Percentiles rank a stretch among this genome's conserved stretches.
These are phyloP conservation scores for Gaeumannomyces sp. DNA, from an alignment of 2,329 filamentous ascomycete genomes.

Conservation along the genomic window DNA sequence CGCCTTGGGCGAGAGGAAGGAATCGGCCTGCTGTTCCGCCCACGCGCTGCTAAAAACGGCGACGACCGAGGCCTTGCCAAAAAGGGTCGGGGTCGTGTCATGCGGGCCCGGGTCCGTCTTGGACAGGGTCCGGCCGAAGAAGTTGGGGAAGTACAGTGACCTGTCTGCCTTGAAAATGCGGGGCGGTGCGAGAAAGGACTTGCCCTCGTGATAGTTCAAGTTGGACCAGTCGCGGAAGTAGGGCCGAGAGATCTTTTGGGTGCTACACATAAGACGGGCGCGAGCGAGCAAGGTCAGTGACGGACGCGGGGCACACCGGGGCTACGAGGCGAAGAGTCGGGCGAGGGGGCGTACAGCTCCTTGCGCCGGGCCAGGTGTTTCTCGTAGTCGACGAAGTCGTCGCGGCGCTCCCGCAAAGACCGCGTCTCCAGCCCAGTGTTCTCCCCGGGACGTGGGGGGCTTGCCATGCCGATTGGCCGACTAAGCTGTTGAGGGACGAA, in stretches of 20 bases:
- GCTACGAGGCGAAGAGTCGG: neutral
- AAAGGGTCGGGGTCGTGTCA: constrained; percentile 71
- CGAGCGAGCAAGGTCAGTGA: constrained; percentile 8
- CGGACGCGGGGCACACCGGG: constrained; percentile 1
- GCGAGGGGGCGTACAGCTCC: constrained; percentile 54
- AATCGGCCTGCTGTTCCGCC: constrained; percentile 74
- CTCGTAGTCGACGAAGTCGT: constrained; percentile 79
- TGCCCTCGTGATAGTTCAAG: constrained; percentile 75
- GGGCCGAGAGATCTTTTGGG: constrained; percentile 70
- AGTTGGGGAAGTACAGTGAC: constrained; percentile 89
- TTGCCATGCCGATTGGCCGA: constrained; percentile 75
- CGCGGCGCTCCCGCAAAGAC: constrained; percentile 58
- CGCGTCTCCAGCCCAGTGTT: constrained; percentile 73
- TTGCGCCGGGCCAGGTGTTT: constrained; percentile 74
- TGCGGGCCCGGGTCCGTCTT: constrained; percentile 41
- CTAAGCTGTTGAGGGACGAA: constrained; percentile 55
- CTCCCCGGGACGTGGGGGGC: constrained; percentile 69
- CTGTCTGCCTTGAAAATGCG: constrained; percentile 76
- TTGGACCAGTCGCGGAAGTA: constrained; percentile 97
- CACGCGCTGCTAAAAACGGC: constrained; percentile 76
- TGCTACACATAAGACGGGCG: constrained; percentile 38
- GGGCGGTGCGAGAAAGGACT: constrained; percentile 82
- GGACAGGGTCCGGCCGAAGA: constrained; percentile 71
- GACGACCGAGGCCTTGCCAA: constrained; percentile 70
- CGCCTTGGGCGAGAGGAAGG: constrained; percentile 58